These are phyloP conservation scores for Tetraselmis striata DNA, from an alignment of 139 green algal genomes.

Conservation along the genomic window DNA sequence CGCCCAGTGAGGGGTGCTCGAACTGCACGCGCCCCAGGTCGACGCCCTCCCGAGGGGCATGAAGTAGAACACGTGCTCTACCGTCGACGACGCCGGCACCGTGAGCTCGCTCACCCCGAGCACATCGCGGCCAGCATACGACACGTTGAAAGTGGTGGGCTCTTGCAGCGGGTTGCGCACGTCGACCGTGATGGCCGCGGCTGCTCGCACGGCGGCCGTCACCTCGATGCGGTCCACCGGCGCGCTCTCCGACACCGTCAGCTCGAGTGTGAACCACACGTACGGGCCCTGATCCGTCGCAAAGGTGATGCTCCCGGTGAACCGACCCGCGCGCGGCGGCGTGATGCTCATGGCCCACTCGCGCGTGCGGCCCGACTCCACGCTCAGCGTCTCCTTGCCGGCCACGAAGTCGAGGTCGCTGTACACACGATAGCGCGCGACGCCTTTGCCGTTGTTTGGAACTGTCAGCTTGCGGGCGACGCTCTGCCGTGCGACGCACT, in stretches of 20 bases:
- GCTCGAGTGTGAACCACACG: constrained; percentile 58
- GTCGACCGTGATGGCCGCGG: constrained; percentile 7
- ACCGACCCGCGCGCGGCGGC: constrained; percentile 31
- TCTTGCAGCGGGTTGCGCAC: background rate
- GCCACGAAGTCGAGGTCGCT: constrained; percentile 47
- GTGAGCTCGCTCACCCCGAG: background rate
- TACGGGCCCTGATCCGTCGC: constrained; percentile 46
- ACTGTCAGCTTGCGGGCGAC: background rate
- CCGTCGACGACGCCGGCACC: background rate
- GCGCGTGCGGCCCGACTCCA: constrained; percentile 13
- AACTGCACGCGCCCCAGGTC: background rate
- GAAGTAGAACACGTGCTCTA: background rate
- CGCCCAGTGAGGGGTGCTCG: background rate
- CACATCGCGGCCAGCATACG: background rate
- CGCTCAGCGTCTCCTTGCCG: constrained; percentile 25
- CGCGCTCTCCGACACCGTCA: constrained; percentile 44
- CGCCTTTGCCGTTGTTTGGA: background rate
- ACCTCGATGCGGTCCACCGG: constrained; percentile 45
- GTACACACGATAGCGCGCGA: constrained; percentile 23
- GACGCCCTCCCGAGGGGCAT: background rate
- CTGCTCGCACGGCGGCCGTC: constrained; percentile 32
- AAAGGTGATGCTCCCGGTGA: constrained; percentile 54
- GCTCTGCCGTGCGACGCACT: constrained; percentile 26
- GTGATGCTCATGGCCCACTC: constrained; percentile 32
- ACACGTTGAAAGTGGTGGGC: background rate